Base-by-base conservation (phyloP, 2,329 filamentous ascomycete species). In the Domatiomyces catenatus region DNA sequence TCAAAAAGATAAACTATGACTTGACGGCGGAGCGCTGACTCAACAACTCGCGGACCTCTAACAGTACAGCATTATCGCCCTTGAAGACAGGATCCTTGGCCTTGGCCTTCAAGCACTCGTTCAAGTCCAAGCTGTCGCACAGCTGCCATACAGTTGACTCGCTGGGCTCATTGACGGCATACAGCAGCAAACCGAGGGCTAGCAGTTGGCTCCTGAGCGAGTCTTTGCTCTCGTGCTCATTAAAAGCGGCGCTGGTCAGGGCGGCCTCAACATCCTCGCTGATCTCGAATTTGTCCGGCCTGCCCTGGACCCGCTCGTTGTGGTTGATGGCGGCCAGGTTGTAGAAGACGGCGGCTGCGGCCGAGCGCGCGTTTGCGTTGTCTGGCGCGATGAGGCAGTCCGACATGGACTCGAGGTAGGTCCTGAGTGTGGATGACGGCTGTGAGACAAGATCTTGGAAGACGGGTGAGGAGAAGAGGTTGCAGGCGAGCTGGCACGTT, bases 311-410 rank as follows among this genome's bases (percentile, higher is more conserved):
- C 18, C 85, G 76, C 22, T 76, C 70, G 46, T 77, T 77, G 59
- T 83, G 83, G 60, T 88, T 84, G 1, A 80, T 75, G 0, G 81
- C 71, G 0, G 86, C 76, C 0, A 96, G 67, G 58, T 96, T 95
- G 70, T 88, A 92, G 0, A 89, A 77, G 2, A 96, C 73, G 1
- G 83, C 86, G 0, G 89, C 81, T 0, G 89, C 86, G 1, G 88
- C 85, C 2, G 90, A 84, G 43, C 89, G 80, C 1, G 90, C 76
- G 49, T 81, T 87, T 45, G 74, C 74, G 59, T 92, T 81, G 46
- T 75, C 76, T 26, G 81, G 78, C 59, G 94, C 88, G 0, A 95
- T 74, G 22, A 96, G 80, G 54, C 83, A 86, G 1, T 80, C 78
- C 0, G 86, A 84, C 18, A 92, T 75, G 12, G 95, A 73, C 52